A percentile compares a stretch with the other conserved stretches of the same genome.
Evolutionary conservation across 495 filamentous ascomycete species (phyloP).

Genomic region (Staphylotrichum longicolle): DNA sequence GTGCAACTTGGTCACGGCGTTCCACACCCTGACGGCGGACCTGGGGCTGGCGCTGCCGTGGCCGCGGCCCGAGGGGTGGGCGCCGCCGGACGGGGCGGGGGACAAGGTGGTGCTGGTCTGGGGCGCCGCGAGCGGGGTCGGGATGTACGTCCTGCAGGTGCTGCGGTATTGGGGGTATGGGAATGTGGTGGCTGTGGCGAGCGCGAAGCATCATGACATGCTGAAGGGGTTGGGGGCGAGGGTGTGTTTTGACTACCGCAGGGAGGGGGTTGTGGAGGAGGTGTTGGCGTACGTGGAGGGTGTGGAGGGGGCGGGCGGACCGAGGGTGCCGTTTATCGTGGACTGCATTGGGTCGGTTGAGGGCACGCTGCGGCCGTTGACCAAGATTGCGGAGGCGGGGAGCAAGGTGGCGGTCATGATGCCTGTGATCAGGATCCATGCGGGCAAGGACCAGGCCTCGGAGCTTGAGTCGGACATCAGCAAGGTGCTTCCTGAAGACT

Average conservation of each 20-base stretch:
- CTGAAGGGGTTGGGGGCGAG: conserved; percentile 44
- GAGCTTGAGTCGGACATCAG: conserved; percentile 47
- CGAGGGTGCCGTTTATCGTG: conserved; percentile 43
- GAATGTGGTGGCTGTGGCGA: conserved; percentile 49
- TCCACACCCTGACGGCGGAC: conserved; percentile 46
- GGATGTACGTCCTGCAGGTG: conserved; percentile 50
- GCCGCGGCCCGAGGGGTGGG: conserved; percentile 41
- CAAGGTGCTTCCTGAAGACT: conserved; percentile 32
- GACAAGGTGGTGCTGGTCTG: conserved; percentile 47
- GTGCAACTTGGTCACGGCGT: conserved; percentile 53
- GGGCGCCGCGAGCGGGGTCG: conserved; percentile 54
- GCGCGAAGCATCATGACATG: conserved; percentile 41
- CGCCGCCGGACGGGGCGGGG: conserved; percentile 27
- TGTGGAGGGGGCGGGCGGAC: not conserved
- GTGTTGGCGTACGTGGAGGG: conserved; percentile 29
- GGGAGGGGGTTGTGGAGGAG: conserved; percentile 36
- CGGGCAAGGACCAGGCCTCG: conserved; percentile 36
- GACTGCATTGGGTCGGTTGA: conserved; percentile 54
- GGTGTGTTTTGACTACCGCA: conserved; percentile 48
- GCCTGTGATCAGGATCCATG: conserved; percentile 50
- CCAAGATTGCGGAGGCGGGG: conserved; percentile 44
- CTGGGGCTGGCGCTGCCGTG: conserved; percentile 48
- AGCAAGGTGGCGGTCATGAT: conserved; percentile 51
- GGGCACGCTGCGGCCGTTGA: conserved; percentile 42
- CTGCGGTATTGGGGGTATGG: conserved; percentile 50